Percentiles rank a stretch among this genome's conserved stretches.
phyloP scores from a whole-genome alignment of 306 rosid species.

The Fragaria nilgerrensis region DNA sequence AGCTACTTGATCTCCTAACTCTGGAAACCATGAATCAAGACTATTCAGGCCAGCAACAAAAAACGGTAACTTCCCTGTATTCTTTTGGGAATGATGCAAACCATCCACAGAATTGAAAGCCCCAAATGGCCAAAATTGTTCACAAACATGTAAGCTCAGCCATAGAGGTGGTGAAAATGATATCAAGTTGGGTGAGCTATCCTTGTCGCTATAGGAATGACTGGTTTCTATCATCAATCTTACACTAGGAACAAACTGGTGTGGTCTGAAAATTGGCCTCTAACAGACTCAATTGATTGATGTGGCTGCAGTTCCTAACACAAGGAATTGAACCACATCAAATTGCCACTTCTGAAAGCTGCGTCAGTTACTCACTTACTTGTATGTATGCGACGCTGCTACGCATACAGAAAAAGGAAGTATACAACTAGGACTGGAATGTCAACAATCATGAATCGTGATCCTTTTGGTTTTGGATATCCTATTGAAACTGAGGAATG shows the following conservation, averaged over 20 bases:
- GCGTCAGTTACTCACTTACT: not conserved
- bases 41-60: not conserved
- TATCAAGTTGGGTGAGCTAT: not conserved
- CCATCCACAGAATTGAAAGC: not conserved
- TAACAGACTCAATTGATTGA: not conserved
- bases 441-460: conserved; percentile 22
- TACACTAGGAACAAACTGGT: not conserved
- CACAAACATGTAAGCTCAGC: not conserved
- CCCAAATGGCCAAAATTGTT: not conserved
- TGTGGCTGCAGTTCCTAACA: not conserved
- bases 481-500: conserved; percentile 21
- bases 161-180: not conserved
- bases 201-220: conserved; percentile 7
- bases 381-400: not conserved
- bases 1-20: not conserved
- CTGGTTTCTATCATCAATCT: conserved; percentile 1
- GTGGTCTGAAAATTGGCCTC: conserved; percentile 6
- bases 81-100: not conserved
- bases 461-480: conserved; percentile 23
- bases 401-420: not conserved
- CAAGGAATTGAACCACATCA: not conserved
- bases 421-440: conserved; percentile 1
- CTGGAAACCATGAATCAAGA: not conserved
- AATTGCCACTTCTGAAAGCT: not conserved
- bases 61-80: not conserved